A percentile compares a stretch with the other conserved stretches of the same genome.
Evolutionary conservation across 2,329 filamentous ascomycete species (phyloP).

Genomic region (Berkeleyomyces rouxiae): DNA sequence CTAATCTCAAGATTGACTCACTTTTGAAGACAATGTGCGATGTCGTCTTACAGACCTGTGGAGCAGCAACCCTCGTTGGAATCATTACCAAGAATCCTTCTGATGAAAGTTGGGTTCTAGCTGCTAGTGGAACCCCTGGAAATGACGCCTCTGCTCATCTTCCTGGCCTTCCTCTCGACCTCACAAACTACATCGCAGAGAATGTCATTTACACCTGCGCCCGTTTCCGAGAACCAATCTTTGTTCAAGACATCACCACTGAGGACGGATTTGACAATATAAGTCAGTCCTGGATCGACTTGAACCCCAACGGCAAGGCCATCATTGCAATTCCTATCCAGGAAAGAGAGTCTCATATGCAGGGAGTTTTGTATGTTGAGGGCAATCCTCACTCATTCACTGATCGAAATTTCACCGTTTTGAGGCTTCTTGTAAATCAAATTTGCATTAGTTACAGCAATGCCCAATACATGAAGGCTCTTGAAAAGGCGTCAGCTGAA

Average conservation of each 20-base stretch:
- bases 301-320: constrained; percentile 53
- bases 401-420: constrained; percentile 50
- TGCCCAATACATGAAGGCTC: constrained; percentile 48
- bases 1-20: constrained; percentile 57
- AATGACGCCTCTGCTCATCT: constrained; percentile 49
- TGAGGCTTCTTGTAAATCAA: constrained; percentile 60
- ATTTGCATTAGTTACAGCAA: constrained; percentile 59
- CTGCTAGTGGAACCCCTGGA: constrained; percentile 57
- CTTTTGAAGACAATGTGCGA: constrained; percentile 67
- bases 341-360: constrained; percentile 51
- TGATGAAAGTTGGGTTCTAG: constrained; percentile 46
- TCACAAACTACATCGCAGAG: constrained; percentile 53
- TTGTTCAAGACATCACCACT: constrained; percentile 53
- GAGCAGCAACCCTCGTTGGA: constrained; percentile 52
- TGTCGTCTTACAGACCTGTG: constrained; percentile 63
- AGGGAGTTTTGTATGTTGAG: constrained; percentile 63
- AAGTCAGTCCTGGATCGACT: constrained; percentile 47
- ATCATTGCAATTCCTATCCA: constrained; percentile 68
- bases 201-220: constrained; percentile 64
- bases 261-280: constrained; percentile 70
- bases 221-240: constrained; percentile 59
- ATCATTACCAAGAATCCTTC: constrained; percentile 55
- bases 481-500: constrained; percentile 62
- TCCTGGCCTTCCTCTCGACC: constrained; percentile 45
- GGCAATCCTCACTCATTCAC: constrained; percentile 61